These are phyloP conservation scores for Psilocybe tampanensis DNA, from an alignment of 768 basidiomycete species.

Conservation along the genomic window DNA sequence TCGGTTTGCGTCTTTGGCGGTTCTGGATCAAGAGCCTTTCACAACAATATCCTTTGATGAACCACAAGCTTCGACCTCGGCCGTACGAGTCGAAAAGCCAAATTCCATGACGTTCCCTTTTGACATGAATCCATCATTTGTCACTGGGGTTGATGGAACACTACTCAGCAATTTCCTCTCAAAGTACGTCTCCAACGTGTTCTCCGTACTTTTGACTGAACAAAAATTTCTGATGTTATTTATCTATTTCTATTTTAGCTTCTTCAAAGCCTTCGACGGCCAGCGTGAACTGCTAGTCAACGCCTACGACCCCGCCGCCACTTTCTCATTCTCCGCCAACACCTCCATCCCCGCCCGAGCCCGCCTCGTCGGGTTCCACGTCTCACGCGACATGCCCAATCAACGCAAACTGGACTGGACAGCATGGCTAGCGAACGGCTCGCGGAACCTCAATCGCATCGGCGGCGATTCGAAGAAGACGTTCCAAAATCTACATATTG, in stretches of 20 bases:
- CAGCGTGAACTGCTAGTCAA: constrained; percentile 67
- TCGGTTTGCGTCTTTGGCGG: constrained; percentile 79
- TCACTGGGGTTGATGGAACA: constrained; percentile 70
- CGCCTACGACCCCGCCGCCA: constrained; percentile 84
- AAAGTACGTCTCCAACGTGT: constrained; percentile 48
- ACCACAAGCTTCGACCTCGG: constrained; percentile 52
- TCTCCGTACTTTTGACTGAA: neutral
- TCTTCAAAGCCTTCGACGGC: constrained; percentile 83
- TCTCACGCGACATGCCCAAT: constrained; percentile 69
- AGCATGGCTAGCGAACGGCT: constrained; percentile 66
- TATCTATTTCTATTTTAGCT: constrained; percentile 45
- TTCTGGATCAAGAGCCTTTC: constrained; percentile 84
- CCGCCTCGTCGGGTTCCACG: constrained; percentile 68
- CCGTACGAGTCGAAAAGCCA: constrained; percentile 44
- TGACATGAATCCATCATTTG: constrained; percentile 72
- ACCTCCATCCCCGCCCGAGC: constrained; percentile 82
- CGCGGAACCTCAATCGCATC: constrained; percentile 78
- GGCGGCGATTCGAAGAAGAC: constrained; percentile 62
- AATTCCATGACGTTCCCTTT: constrained; percentile 76
- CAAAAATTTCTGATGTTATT: neutral
- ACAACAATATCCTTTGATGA: constrained; percentile 80
- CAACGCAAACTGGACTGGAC: constrained; percentile 84
- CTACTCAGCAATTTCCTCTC: constrained; percentile 79
- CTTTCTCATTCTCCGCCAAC: constrained; percentile 88
- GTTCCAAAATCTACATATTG: constrained; percentile 69